Percentiles rank a stretch among this genome's conserved stretches.
Evolutionary conservation across 768 basidiomycete species (phyloP).

Genomic region (Pleurotus sapidus): DNA sequence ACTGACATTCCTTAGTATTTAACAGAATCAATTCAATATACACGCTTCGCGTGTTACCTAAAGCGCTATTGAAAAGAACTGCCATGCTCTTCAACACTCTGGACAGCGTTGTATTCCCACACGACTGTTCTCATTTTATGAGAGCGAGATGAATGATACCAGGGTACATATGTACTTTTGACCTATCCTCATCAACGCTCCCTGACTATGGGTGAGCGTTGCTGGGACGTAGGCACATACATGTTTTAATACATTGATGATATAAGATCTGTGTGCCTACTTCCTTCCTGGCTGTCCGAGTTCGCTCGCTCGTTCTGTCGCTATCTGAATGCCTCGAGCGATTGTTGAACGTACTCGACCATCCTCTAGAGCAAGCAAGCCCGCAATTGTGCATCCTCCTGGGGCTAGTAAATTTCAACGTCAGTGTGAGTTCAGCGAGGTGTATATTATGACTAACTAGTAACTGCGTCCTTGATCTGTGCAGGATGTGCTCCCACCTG

Average conservation of each 20-base stretch:
- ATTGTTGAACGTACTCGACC: constrained; percentile 92
- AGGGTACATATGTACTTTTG: background rate
- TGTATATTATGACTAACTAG: constrained; percentile 58
- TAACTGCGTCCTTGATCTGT: constrained; percentile 95
- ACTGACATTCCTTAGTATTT: no score
- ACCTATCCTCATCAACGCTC: background rate
- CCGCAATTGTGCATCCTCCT: constrained; percentile 97
- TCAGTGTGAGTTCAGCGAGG: background rate
- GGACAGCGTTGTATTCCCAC: constrained; percentile 70
- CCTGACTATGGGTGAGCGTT: background rate
- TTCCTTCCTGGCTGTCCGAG: constrained; percentile 71
- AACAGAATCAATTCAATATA: no score
- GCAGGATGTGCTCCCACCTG: constrained; percentile 91
- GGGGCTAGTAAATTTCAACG: constrained; percentile 57
- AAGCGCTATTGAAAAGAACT: background rate
- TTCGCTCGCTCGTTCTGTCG: constrained; percentile 85
- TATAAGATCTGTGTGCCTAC: constrained; percentile 17
- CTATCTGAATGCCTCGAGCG: constrained; percentile 91
- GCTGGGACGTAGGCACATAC: background rate
- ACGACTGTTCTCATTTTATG: constrained; percentile 95
- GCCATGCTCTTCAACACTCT: constrained; percentile 92
- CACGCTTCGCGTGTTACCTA: no score
- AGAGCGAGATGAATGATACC: constrained; percentile 62
- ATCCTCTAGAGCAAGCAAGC: constrained; percentile 92
- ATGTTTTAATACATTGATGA: background rate